phyloP scores from a whole-genome alignment of 2,329 filamentous ascomycete genomes.

The Fusarium sp. region DNA sequence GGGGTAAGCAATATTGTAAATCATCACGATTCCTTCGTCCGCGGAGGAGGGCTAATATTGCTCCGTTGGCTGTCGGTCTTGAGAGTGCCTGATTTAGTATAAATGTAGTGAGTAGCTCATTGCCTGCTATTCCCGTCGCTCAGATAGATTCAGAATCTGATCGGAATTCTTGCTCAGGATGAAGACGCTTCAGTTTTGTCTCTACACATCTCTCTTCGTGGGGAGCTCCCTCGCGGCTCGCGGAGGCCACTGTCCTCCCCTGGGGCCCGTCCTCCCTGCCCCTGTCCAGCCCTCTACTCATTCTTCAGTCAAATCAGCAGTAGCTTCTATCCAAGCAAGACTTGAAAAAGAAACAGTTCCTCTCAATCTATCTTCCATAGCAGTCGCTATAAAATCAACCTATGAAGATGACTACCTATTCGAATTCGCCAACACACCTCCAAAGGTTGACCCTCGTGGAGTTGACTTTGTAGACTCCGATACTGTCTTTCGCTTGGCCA shows the following conservation, averaged over 20 bases:
- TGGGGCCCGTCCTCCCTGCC: background rate
- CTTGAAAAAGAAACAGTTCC: background rate
- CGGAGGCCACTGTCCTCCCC: constrained; percentile 18
- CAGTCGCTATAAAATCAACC: constrained; percentile 2
- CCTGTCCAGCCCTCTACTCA: background rate
- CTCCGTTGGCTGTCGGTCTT: too few relatives aligned
- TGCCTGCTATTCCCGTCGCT: background rate
- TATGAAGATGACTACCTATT: constrained; percentile 6
- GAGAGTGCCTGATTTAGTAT: background rate
- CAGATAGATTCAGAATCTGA: too few relatives aligned
- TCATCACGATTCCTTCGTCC: rapidly evolving
- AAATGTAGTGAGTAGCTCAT: background rate
- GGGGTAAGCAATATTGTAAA: background rate
- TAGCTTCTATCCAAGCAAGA: background rate
- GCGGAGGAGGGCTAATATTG: rapidly evolving
- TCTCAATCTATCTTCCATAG: background rate
- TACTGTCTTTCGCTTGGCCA: constrained; percentile 14
- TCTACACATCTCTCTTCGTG: background rate
- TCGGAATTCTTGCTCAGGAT: background rate
- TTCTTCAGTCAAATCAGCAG: background rate
- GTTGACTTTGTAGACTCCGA: constrained; percentile 5
- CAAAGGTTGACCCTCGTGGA: constrained; percentile 6
- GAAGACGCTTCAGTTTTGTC: background rate
- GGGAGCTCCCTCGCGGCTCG: background rate
- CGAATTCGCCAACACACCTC: constrained; percentile 11